Evolutionary conservation across 2,329 filamentous ascomycete genomes (phyloP).

Genomic region (Fusarium subtropicale): DNA sequence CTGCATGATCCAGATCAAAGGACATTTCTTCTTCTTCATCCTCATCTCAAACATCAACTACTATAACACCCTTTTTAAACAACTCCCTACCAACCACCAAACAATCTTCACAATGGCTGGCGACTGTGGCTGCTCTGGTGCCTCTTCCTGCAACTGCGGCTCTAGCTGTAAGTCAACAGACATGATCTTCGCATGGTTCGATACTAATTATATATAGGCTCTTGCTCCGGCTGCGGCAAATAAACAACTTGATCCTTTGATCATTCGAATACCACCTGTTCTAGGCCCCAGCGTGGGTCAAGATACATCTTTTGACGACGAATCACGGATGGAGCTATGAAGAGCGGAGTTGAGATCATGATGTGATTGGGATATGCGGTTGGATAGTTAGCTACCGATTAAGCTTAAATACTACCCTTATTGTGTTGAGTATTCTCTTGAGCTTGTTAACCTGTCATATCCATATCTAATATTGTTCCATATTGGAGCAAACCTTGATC

Average conservation of each 20-base stretch:
- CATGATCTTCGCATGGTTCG: neutral
- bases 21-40: neutral
- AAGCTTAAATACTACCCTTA: slow-evolving; percentile 1
- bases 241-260: slow-evolving; percentile 32
- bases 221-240: slow-evolving; percentile 50
- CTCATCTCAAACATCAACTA: slow-evolving; percentile 15
- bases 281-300: slow-evolving; percentile 6
- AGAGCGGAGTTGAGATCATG: slow-evolving; percentile 20
- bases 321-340: slow-evolving; percentile 25
- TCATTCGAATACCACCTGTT: slow-evolving; percentile 30
- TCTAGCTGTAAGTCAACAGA: slow-evolving; percentile 49
- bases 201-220: slow-evolving; percentile 44
- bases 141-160: slow-evolving; percentile 53
- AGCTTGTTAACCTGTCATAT: neutral
- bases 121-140: slow-evolving; percentile 54
- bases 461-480: neutral
- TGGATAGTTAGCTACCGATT: slow-evolving; percentile 37
- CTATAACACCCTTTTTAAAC: slow-evolving; percentile 2
- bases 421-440: neutral
- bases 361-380: slow-evolving; percentile 30
- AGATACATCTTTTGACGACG: slow-evolving; percentile 2
- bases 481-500: neutral
- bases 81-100: slow-evolving; percentile 14
- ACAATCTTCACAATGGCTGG: slow-evolving; percentile 51
- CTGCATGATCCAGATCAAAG: slow-evolving; percentile 23